phyloP scores from a whole-genome alignment of 352 stramenopile genomes.

The Phytophthora citrophthora region DNA sequence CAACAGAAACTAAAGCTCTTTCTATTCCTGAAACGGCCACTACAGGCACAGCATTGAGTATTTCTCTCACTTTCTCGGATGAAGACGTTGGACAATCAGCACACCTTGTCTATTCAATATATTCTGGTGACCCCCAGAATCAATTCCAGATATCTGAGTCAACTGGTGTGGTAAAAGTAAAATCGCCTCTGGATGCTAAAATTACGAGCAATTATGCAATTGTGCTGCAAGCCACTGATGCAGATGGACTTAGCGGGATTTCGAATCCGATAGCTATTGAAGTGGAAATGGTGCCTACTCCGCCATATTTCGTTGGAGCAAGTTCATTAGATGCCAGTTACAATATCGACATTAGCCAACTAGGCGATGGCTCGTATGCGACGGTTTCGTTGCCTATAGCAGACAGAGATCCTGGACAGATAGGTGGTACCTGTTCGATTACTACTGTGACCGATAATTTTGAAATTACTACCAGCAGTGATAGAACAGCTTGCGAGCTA shows the following conservation, averaged over 20 bases:
- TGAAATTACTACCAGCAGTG: slow-evolving; percentile 24
- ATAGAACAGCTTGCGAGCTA: slow-evolving; percentile 27
- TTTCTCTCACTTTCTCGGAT: slow-evolving; percentile 43
- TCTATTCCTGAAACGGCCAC: slow-evolving; percentile 15
- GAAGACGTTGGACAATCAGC: slow-evolving; percentile 54
- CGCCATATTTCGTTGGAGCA: slow-evolving; percentile 58
- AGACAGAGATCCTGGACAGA: slow-evolving; percentile 54
- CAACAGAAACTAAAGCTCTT: slow-evolving; percentile 6
- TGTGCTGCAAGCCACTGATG: slow-evolving; percentile 50
- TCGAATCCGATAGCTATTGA: slow-evolving; percentile 48
- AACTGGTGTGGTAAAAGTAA: slow-evolving; percentile 42
- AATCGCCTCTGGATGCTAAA: slow-evolving; percentile 41
- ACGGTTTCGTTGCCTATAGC: slow-evolving; percentile 45
- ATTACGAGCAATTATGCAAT: slow-evolving; percentile 43
- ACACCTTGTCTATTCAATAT: slow-evolving; percentile 51
- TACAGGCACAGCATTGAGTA: slow-evolving; percentile 28
- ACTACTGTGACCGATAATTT: slow-evolving; percentile 35
- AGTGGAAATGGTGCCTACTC: slow-evolving; percentile 46
- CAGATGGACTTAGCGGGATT: slow-evolving; percentile 41
- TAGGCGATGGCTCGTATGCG: slow-evolving; percentile 51
- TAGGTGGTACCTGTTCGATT: slow-evolving; percentile 52
- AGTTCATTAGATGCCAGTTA: slow-evolving; percentile 35
- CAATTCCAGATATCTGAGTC: slow-evolving; percentile 50
- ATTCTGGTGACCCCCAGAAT: slow-evolving; percentile 47
- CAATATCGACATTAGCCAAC: slow-evolving; percentile 52